Percentiles rank a stretch among this genome's conserved stretches.
These are phyloP conservation scores for Stentor coeruleus DNA, from an alignment of 73 alveolate genomes.

Conservation along the genomic window DNA sequence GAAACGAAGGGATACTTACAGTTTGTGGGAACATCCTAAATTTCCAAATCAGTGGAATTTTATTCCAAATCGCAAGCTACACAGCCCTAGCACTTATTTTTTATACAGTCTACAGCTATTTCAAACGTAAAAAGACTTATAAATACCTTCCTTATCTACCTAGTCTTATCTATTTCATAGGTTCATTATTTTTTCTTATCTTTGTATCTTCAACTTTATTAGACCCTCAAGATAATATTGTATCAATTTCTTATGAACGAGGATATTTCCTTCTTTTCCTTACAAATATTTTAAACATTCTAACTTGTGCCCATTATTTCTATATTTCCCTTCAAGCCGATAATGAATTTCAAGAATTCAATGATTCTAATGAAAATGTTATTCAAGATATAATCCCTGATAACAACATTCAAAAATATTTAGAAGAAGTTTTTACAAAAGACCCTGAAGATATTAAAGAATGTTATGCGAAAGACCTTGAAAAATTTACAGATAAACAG, in stretches of 20 bases:
- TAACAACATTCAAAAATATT: too few relatives aligned
- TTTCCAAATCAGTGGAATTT: neutral
- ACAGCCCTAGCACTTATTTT: neutral
- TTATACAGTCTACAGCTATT: neutral
- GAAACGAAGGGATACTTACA: neutral
- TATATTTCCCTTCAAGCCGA: too few relatives aligned
- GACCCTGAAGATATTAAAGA: too few relatives aligned
- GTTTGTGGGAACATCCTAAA: constrained; percentile 5
- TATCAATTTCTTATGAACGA: neutral
- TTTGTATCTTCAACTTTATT: neutral
- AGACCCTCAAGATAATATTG: neutral
- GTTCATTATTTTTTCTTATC: neutral
- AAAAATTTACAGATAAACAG: too few relatives aligned
- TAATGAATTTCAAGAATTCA: too few relatives aligned
- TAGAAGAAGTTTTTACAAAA: too few relatives aligned
- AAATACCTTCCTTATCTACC: neutral
- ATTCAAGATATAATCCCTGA: too few relatives aligned
- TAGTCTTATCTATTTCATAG: neutral
- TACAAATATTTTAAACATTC: neutral
- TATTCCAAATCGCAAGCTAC: neutral
- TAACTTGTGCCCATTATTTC: neutral
- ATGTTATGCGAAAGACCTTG: too few relatives aligned
- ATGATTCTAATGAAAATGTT: too few relatives aligned
- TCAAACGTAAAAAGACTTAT: neutral
- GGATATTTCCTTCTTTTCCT: neutral